Percentiles rank a stretch among this genome's conserved stretches.
Evolutionary conservation across 169 alveolate genomes (phyloP).

Genomic region (Plasmodium vivax): DNA sequence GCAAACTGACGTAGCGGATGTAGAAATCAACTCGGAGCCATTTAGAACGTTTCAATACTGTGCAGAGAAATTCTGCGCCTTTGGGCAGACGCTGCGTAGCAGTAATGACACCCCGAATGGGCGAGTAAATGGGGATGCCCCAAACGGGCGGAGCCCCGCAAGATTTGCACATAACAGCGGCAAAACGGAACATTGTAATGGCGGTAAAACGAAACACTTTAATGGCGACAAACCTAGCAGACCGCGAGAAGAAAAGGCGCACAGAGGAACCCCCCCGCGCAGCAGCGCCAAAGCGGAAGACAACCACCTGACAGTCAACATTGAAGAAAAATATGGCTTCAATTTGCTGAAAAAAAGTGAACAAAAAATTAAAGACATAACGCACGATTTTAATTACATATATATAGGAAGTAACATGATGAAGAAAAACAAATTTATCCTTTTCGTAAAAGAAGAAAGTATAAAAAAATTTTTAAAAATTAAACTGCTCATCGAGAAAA

Average conservation of each 20-base stretch:
- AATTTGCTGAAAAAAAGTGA: slow-evolving; percentile 60
- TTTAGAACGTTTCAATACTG: neutral
- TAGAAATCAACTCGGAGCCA: neutral
- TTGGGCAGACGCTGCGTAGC: neutral
- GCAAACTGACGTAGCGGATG: neutral
- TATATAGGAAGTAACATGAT: slow-evolving; percentile 41
- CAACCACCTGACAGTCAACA: neutral
- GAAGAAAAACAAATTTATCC: slow-evolving; percentile 21
- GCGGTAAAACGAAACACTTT: neutral
- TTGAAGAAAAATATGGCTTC: slow-evolving; percentile 72
- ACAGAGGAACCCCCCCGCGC: neutral
- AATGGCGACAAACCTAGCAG: neutral
- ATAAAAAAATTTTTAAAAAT: slow-evolving; percentile 56
- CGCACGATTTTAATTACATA: slow-evolving; percentile 68
- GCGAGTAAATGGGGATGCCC: neutral
- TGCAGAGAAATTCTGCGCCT: neutral
- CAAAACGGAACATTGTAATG: neutral
- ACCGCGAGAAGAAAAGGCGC: neutral
- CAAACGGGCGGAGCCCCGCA: neutral
- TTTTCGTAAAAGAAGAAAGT: slow-evolving; percentile 69
- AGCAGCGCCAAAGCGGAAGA: neutral
- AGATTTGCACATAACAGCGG: neutral
- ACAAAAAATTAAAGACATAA: slow-evolving; percentile 60
- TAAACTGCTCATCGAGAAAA: slow-evolving; percentile 45
- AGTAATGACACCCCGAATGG: neutral